Evolutionary conservation across 1,284 basidiomycete species (phyloP), one percentile per base, ranked within the genome.

Genomic region (Ganoderma lucidum): DNA sequence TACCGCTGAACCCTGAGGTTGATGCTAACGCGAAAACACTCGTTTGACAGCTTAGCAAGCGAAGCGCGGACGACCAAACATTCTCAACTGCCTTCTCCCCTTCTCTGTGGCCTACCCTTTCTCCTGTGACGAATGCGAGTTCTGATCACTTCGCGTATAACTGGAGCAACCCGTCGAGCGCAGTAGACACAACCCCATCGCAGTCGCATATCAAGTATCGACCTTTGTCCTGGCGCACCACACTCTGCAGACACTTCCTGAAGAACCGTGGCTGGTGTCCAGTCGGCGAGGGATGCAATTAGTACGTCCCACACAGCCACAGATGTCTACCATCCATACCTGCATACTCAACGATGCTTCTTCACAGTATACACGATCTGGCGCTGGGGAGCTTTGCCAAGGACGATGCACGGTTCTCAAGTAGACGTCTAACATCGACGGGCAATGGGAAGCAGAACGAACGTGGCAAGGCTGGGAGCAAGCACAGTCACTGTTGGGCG

Each of bases 201-300:
- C 37, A 53, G 23, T 71, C 71, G 0, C 70, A 58, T 15, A 71
- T 74, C 66, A 74, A 75, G 61, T 77, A 75, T 63, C 69, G 75
- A 55, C 75, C 78, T 62, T 63, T 79, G 28, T 77, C 79, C 44
- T 81, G 81, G 75, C 81, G 81, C 67, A 85, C 79, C 37, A 77
- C 80, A 14, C 78, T 82, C 9, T 86, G 84, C 69, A 80, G 80
- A 67, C 82, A 86, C 74, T 85, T 81, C 70, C 68, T 81, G 58
- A 81, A 81, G 69, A 82, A 81, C 66, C 78, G 80, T 28, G 86
- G 84, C 6, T 82, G 80, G 81, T 87, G 85, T 73, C 84, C 83
- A 2, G 72, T 80, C 14, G 84, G 82, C 19, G 77, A 80, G 14
- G 75, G 78, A n/a, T 87, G 85, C 70, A 81, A 77, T 70, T 85